Conservation (phyloP, 805 yeast species). For the Metschnikowia anglica region DNA sequence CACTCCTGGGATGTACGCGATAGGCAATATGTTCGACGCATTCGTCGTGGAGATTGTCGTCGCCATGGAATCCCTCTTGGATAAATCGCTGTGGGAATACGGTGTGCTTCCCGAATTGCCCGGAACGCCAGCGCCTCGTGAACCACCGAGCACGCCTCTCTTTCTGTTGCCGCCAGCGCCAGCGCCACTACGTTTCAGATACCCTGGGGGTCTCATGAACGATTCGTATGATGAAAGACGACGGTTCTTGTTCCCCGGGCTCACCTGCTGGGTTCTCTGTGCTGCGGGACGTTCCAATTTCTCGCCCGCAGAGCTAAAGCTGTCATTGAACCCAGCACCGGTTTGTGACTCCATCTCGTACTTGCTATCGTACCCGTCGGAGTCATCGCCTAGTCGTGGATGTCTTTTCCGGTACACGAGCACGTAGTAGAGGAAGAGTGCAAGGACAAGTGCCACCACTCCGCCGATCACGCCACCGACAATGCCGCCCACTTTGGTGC, state of each 20-base stretch:
- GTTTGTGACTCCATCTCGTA: conserved; percentile 13
- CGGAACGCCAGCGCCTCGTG: no score
- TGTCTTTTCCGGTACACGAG: conserved; percentile 35
- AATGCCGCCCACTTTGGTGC: conserved; percentile 45
- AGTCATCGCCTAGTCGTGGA: conserved; percentile 28
- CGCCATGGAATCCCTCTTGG: conserved; percentile 45
- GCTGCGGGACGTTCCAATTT: conserved; percentile 11
- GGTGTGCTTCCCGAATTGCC: not conserved
- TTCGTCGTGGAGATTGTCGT: conserved; percentile 66
- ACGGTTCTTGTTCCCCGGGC: conserved; percentile 10
- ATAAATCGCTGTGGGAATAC: conserved; percentile 18
- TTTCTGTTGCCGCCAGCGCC: not conserved
- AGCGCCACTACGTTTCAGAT: conserved; percentile 10
- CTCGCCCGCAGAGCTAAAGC: conserved; percentile 6
- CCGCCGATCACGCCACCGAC: conserved; percentile 77
- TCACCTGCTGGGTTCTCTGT: not conserved
- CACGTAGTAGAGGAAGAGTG: conserved; percentile 34
- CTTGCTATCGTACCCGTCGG: conserved; percentile 15
- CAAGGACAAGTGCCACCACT: conserved; percentile 43
- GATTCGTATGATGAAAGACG: conserved; percentile 44
- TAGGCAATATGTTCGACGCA: conserved; percentile 85
- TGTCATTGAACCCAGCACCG: conserved; percentile 11
- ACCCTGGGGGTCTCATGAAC: conserved; percentile 41
- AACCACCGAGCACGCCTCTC: not conserved
- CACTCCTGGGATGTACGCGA: conserved; percentile 94